Base-by-base conservation (phyloP, 176 grass and related monocot species). In the Cenchrus purpureus region DNA sequence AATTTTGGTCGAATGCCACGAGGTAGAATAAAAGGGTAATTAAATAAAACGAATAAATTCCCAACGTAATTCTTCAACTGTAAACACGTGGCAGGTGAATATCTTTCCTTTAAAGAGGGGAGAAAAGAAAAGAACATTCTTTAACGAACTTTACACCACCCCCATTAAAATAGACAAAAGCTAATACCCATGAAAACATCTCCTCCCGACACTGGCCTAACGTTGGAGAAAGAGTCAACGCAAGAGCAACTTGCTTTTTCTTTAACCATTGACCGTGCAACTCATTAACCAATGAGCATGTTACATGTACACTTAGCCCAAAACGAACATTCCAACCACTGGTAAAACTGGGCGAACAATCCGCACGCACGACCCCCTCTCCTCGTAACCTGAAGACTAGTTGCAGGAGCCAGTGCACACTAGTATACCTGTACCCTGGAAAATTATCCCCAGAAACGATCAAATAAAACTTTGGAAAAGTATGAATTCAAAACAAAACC, bases 391-490 rank as follows among this genome's bases (percentile, higher is more conserved):
- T 8, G 15, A 78, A 17, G 65, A 72, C 71, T 82, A 70, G 9
- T 77, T 68, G 72, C 46, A 53, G 14, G 28, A 46, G 58, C 6
- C 6, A 8, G 1, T 0, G 20, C 3, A 10, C 3, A 32, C 31
- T 32, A 32, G 31, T 19, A 13, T 20, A 17, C 28, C 17, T 57
- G 54, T 19, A 20, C 32, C 7, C 12, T 16, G 40, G 51, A 74
- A 88, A 74, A 74, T 58, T 59, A 49, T 17, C n/a, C 48, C 14
- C 13, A 6, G 81, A 84, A 78, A 50, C 20, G 12, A 79, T 84
- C 74, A 88, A 62, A 28, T 62, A 62, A 59, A 73, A 59, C 40
- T 45, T 49, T 34, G 50, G 59, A 74, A 31, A 4, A 73, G 70
- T 73, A 51, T 0, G 2, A 8, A 14, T 9, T 8, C 45, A 2